Base-by-base conservation (phyloP, 345 rosid genomes). In the Aethionema arabicum region DNA sequence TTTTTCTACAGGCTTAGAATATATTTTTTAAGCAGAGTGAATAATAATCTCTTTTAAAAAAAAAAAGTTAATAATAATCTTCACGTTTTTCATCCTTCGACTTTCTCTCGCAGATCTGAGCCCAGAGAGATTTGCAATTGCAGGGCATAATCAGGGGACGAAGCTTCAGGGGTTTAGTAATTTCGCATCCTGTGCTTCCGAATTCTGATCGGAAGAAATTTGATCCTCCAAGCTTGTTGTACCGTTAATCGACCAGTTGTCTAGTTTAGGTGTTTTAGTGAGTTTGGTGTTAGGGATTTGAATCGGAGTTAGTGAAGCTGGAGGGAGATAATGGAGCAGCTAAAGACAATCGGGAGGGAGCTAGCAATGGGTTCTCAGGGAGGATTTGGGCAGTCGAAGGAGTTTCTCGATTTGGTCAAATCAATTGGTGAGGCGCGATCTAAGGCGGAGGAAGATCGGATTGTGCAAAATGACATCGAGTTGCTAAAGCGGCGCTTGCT, bases 391-490 rank as follows among this genome's bases (percentile, higher is more conserved):
- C 96, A 93, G 66, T 87, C 99, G 58, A 90, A 87, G 58, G 97
- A 93, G 72, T 93, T 93, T 64, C 88, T 93, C 51, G 97, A 93
- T 79, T 88, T 93, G 65, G 92, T 90, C 61, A 90, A 93, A 75
- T 90, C 97, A 14, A 90, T 93, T 72, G 99, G 99, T 15, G 99
- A 93, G 79, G 88, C 99, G 41, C 86, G 99, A 80, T 93, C 99
- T 65, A 93, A 93, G 70, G 95, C 99, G 3, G 97, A 93, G 39
- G 99, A 93, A 75, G 99, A 93, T 72, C 88, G 99, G 10, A 93
- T 93, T 70, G 88, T 93, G 10, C 77, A 87, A n/a, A 75, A 75
- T 74, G 96, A 90, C 88, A 86, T 93, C 80, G 96, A 93, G 49
- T 84, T 82, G 63, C 86, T 93, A 29, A 93, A 88, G 53, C 95